Evolutionary conservation across 2,329 filamentous ascomycete species (phyloP).

Genomic region (Diaporthe nobilis): DNA sequence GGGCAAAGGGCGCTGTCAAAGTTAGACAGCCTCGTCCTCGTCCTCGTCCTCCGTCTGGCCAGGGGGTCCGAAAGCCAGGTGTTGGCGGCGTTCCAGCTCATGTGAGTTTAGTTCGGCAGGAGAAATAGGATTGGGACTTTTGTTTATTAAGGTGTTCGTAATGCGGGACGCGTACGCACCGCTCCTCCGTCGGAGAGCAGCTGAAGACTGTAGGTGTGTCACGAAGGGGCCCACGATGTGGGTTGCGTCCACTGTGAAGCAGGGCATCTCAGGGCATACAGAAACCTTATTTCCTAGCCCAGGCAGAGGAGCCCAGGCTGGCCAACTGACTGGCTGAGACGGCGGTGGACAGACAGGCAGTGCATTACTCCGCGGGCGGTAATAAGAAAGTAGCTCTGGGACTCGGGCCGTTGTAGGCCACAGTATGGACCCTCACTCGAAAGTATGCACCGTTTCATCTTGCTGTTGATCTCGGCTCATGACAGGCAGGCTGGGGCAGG

Average conservation of each 20-base stretch:
- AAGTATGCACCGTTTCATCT: constrained; percentile 27
- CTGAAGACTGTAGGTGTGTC: constrained; percentile 11
- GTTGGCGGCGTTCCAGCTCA: not conserved
- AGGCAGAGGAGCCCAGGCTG: not conserved
- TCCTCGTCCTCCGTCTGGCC: not conserved
- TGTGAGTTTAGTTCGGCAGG: constrained; percentile 7
- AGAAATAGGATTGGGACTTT: constrained; percentile 31
- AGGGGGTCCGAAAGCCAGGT: not conserved
- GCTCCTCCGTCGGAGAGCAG: not conserved
- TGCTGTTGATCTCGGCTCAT: constrained; percentile 33
- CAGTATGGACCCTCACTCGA: not conserved
- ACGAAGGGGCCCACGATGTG: constrained; percentile 23
- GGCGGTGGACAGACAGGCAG: constrained; percentile 1
- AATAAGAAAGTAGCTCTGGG: not conserved
- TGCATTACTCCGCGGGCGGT: constrained; percentile 2
- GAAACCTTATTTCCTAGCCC: constrained; percentile 26
- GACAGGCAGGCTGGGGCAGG: not conserved
- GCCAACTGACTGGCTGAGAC: not conserved
- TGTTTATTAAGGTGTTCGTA: constrained; percentile 30
- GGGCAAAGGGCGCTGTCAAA: constrained; percentile 2
- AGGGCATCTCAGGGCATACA: not conserved
- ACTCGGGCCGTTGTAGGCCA: not conserved
- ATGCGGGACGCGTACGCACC: constrained; percentile 28
- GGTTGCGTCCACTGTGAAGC: constrained; percentile 12
- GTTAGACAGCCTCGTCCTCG: constrained; percentile 17